Evolutionary conservation across 345 rosid genomes (phyloP).

Genomic region (Triadica sebifera): DNA sequence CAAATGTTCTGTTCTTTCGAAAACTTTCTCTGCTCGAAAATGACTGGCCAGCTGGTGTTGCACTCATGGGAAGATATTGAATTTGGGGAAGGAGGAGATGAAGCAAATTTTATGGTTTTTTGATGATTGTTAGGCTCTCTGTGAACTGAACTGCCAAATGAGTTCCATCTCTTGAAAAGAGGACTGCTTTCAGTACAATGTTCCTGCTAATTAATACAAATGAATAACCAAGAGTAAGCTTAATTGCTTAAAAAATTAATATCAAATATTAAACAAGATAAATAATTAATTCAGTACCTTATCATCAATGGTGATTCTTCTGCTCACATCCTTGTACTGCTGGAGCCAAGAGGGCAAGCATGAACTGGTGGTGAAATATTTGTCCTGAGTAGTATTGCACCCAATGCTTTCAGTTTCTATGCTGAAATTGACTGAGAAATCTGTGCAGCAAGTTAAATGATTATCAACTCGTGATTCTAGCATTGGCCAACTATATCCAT

Average conservation of each 20-base stretch:
- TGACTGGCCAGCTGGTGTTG: constrained; percentile 42
- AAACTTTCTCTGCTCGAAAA: constrained; percentile 34
- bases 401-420: constrained; percentile 39
- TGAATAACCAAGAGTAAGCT: too few species aligned
- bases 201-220: constrained; percentile 31
- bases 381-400: too few species aligned
- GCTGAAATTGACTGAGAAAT: constrained; percentile 48
- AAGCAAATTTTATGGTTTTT: constrained; percentile 39
- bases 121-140: constrained; percentile 22
- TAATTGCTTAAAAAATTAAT: too few species aligned
- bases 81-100: constrained; percentile 46
- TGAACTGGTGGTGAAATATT: too few species aligned
- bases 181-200: constrained; percentile 25
- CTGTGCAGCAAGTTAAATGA: constrained; percentile 37
- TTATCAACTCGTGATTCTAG: constrained; percentile 29
- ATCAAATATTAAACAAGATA: not conserved
- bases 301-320: constrained; percentile 22
- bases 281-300: constrained; percentile 33
- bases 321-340: constrained; percentile 54
- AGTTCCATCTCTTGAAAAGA: constrained; percentile 45
- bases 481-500: constrained; percentile 33
- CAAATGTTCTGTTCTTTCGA: constrained; percentile 44
- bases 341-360: constrained; percentile 84
- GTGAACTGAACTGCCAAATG: constrained; percentile 26
- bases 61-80: constrained; percentile 37